Conservation (phyloP, 2,329 filamentous ascomycete species). For the Nemania diffusa region DNA sequence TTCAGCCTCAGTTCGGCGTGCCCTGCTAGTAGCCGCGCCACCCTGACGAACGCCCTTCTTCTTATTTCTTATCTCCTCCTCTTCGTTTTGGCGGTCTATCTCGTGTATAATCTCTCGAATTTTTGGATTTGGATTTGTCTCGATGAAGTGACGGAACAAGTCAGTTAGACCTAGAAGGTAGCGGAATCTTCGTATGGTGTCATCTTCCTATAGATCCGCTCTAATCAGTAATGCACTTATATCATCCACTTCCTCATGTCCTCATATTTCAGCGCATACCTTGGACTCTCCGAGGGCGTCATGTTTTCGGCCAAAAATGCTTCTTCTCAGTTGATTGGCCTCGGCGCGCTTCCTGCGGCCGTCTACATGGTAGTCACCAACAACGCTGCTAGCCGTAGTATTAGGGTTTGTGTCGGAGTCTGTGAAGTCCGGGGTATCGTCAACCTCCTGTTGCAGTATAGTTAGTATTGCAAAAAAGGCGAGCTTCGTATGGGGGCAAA, state of each 20-base stretch:
- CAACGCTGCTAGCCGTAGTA: slow-evolving; percentile 83
- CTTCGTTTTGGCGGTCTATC: slow-evolving; percentile 91
- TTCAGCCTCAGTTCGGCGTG: slow-evolving; percentile 93
- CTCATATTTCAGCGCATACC: slow-evolving; percentile 60
- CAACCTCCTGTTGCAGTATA: slow-evolving; percentile 60
- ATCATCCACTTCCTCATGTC: slow-evolving; percentile 18
- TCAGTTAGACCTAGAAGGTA: slow-evolving; percentile 96
- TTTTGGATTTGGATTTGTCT: slow-evolving; percentile 93
- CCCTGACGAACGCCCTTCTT: slow-evolving; percentile 83
- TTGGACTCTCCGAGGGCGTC: slow-evolving; percentile 92
- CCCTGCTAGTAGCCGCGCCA: slow-evolving; percentile 80
- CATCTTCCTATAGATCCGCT: slow-evolving; percentile 74
- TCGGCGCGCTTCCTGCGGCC: slow-evolving; percentile 88
- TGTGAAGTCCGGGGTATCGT: slow-evolving; percentile 73
- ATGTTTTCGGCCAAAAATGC: slow-evolving; percentile 94
- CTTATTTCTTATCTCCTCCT: slow-evolving; percentile 74
- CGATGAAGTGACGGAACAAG: slow-evolving; percentile 98
- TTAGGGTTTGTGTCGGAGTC: slow-evolving; percentile 75
- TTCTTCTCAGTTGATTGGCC: slow-evolving; percentile 88
- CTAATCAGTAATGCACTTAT: slow-evolving; percentile 50
- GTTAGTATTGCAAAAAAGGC: slow-evolving; percentile 17
- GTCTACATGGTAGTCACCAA: slow-evolving; percentile 79
- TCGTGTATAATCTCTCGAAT: slow-evolving; percentile 94
- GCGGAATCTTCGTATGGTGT: slow-evolving; percentile 91
- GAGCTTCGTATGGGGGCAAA: background rate